Evolutionary conservation across 306 rosid genomes (phyloP).

Genomic region (Erythrophleum fordii): DNA sequence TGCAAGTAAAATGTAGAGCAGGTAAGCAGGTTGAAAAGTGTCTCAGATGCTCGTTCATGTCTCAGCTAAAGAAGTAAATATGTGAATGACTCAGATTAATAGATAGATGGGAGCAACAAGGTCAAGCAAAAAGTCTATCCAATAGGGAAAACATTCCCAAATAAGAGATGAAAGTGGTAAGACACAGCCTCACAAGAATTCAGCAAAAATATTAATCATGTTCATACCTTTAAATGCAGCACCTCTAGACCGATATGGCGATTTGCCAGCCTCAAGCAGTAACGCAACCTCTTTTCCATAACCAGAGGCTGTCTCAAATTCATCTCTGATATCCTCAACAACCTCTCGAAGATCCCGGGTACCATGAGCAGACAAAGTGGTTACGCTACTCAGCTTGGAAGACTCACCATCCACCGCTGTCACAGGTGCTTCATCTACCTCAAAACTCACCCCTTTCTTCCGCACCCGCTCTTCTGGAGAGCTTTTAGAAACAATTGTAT

Average conservation of each 20-base stretch:
- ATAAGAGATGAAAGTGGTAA: constrained; percentile 2
- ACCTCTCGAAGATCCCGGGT: constrained; percentile 83
- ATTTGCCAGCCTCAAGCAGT: constrained; percentile 87
- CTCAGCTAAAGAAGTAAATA: constrained; percentile 21
- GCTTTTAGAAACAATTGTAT: constrained; percentile 53
- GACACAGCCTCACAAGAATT: background rate
- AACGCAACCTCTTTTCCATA: constrained; percentile 86
- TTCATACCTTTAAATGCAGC: constrained; percentile 72
- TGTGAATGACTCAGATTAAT: background rate
- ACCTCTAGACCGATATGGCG: constrained; percentile 74
- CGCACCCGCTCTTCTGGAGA: constrained; percentile 51
- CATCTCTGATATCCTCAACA: constrained; percentile 85
- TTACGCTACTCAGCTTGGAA: constrained; percentile 73
- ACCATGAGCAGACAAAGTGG: constrained; percentile 75
- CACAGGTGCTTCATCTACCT: constrained; percentile 57
- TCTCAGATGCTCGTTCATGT: background rate
- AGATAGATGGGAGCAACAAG: background rate
- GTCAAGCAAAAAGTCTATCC: background rate
- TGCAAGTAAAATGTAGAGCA: background rate
- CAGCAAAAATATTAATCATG: background rate
- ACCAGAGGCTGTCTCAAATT: constrained; percentile 81
- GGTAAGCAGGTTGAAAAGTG: constrained; percentile 4
- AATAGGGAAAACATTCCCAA: background rate
- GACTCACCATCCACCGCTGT: constrained; percentile 67
- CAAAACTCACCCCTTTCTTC: constrained; percentile 87